These are phyloP conservation scores for Trifolium dubium DNA, from an alignment of 306 rosid species.

Conservation along the genomic window DNA sequence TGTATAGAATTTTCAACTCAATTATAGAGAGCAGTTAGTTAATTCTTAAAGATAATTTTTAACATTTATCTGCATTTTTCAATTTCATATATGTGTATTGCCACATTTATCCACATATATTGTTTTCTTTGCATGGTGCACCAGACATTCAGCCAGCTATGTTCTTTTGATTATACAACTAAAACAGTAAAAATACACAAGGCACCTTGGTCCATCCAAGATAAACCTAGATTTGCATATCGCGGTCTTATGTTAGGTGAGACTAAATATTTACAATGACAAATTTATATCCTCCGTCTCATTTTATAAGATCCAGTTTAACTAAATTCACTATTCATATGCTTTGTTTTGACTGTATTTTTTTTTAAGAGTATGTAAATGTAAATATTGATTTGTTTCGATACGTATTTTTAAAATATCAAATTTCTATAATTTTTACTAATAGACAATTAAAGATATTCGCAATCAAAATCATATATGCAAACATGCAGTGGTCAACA, in stretches of 20 bases:
- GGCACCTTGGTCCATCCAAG: slow-evolving; percentile 91
- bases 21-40: slow-evolving; percentile 24
- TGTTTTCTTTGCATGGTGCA: slow-evolving; percentile 39
- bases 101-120: background rate
- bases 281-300: no score
- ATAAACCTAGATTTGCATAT: slow-evolving; percentile 82
- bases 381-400: no score
- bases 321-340: no score
- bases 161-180: slow-evolving; percentile 74
- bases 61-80: slow-evolving; percentile 17
- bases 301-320: no score
- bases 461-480: no score
- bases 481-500: no score
- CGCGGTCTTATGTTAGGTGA: slow-evolving; percentile 94
- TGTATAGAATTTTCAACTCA: slow-evolving; percentile 29
- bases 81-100: background rate
- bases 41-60: slow-evolving; percentile 15
- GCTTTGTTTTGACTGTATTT: no score
- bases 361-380: no score
- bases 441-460: no score
- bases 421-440: no score
- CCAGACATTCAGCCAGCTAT: slow-evolving; percentile 97
- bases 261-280: slow-evolving; percentile 32
- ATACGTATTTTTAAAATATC: no score
- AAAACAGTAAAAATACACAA: slow-evolving; percentile 72